Conservation (phyloP, 2,329 filamentous ascomycete species). For the Colletotrichum euphorbiae region DNA sequence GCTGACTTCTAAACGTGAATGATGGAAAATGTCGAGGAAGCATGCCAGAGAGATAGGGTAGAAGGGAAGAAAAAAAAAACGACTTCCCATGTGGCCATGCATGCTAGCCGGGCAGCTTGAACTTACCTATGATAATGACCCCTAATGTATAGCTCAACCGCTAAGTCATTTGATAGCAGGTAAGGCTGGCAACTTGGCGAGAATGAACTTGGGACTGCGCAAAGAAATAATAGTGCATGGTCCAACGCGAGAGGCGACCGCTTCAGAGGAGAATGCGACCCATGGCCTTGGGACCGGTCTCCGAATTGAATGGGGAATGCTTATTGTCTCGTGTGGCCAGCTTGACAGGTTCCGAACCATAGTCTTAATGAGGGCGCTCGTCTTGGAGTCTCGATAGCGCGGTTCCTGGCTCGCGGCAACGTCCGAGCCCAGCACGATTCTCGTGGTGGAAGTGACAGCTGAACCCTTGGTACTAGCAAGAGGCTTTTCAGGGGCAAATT, state of each 20-base stretch:
- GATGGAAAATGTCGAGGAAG: too few relatives aligned
- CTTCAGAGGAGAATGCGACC: not conserved
- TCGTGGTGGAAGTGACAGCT: conserved; percentile 20
- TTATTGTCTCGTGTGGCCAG: not conserved
- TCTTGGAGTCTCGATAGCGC: conserved; percentile 26
- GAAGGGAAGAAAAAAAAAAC: not conserved
- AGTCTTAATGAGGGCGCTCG: conserved; percentile 1
- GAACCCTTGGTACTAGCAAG: conserved; percentile 22
- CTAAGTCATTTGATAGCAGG: too few relatives aligned
- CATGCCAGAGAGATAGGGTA: too few relatives aligned
- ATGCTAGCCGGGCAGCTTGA: not conserved
- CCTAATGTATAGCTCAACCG: too few relatives aligned
- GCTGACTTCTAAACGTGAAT: too few relatives aligned
- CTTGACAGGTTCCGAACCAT: not conserved
- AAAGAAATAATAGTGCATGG: not conserved
- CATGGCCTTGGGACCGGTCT: conserved; percentile 10
- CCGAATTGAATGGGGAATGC: not conserved
- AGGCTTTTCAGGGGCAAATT: conserved; percentile 28
- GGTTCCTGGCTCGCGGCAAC: conserved; percentile 2
- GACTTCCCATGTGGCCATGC: not conserved
- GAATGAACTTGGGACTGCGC: not conserved
- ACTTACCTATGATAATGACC: not conserved
- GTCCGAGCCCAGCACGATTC: not conserved
- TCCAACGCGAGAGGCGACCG: too few relatives aligned
- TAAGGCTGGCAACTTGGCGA: too few relatives aligned